Evolutionary conservation across 176 grass and related monocot species (phyloP).

Genomic region (sorghum (Sorghum bicolor)): DNA sequence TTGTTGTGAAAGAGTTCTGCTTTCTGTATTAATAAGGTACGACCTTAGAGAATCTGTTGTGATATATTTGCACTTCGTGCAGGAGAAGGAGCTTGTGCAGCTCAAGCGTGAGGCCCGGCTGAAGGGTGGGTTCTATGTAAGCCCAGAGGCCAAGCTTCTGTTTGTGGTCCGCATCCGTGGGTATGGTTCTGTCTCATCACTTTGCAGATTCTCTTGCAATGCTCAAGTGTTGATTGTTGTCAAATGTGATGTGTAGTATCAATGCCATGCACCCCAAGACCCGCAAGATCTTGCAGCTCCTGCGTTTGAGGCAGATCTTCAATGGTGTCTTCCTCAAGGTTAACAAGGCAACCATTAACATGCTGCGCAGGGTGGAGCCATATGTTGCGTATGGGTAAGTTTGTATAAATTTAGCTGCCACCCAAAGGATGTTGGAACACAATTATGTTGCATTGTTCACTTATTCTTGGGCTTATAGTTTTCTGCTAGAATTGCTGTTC

Average conservation of each 20-base stretch:
- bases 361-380: too few relatives aligned
- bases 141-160: slow-evolving; percentile 74
- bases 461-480: too few relatives aligned
- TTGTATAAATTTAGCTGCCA: too few relatives aligned
- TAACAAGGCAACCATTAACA: slow-evolving; percentile 70
- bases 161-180: slow-evolving; percentile 84
- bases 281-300: slow-evolving; percentile 82
- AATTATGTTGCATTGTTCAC: too few relatives aligned
- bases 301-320: slow-evolving; percentile 88
- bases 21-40: background rate
- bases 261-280: slow-evolving; percentile 98
- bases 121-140: slow-evolving; percentile 96
- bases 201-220: background rate
- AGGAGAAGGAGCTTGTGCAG: slow-evolving; percentile 81
- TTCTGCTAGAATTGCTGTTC: too few relatives aligned
- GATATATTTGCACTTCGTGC: background rate
- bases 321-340: slow-evolving; percentile 94
- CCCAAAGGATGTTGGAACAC: too few relatives aligned
- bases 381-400: too few relatives aligned
- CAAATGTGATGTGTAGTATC: slow-evolving; percentile 46
- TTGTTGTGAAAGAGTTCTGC: background rate
- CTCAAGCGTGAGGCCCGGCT: slow-evolving; percentile 84
- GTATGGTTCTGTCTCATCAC: slow-evolving; percentile 6
- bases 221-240: background rate
- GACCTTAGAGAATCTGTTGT: background rate